Evolutionary conservation across 306 rosid species (phyloP).

Genomic region (Cucurbita ficifolia): DNA sequence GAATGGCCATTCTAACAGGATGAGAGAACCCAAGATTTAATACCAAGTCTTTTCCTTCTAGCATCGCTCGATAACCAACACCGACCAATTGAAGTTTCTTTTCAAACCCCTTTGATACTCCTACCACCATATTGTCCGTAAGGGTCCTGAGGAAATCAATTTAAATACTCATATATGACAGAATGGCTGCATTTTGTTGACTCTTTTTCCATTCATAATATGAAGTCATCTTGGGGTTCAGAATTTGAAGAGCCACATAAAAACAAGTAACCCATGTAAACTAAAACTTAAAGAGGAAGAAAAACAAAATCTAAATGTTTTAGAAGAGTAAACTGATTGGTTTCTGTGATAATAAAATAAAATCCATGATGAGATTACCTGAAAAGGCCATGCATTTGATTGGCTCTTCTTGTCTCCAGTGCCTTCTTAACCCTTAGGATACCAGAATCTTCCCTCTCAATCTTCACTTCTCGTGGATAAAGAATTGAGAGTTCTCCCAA

Average conservation of each 20-base stretch:
- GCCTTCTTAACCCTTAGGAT: slow-evolving; percentile 45
- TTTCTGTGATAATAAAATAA: neutral
- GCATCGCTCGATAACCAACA: slow-evolving; percentile 83
- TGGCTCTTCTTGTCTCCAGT: slow-evolving; percentile 71
- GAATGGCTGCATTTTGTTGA: neutral
- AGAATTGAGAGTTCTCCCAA: slow-evolving; percentile 63
- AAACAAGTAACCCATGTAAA: neutral
- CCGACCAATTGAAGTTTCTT: slow-evolving; percentile 85
- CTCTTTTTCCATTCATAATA: neutral
- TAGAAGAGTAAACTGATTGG: neutral
- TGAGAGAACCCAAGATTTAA: slow-evolving; percentile 95
- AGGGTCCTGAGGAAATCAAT: slow-evolving; percentile 53
- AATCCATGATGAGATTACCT: slow-evolving; percentile 32
- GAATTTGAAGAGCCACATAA: neutral
- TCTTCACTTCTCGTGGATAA: slow-evolving; percentile 70
- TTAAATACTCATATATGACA: neutral
- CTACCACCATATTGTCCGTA: slow-evolving; percentile 78
- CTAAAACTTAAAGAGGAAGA: neutral
- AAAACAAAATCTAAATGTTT: neutral
- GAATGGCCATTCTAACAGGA: slow-evolving; percentile 80
- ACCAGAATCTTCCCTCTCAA: slow-evolving; percentile 58
- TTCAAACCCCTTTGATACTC: slow-evolving; percentile 95
- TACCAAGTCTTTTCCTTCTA: slow-evolving; percentile 70
- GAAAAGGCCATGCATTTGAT: slow-evolving; percentile 93
- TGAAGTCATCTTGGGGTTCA: neutral